phyloP scores from a whole-genome alignment of 257 asterid genomes.

The Fraxinus americana region DNA sequence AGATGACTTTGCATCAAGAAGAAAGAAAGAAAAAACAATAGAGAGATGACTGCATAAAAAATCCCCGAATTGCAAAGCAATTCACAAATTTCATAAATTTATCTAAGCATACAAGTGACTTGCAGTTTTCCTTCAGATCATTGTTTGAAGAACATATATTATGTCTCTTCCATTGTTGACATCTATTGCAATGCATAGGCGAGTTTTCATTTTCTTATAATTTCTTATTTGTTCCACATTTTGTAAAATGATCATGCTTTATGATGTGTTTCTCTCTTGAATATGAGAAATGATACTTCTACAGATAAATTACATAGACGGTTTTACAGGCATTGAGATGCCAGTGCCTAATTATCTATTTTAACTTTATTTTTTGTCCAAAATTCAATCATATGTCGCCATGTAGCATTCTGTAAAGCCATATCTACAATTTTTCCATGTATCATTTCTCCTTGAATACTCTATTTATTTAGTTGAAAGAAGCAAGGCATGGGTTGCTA shows the following conservation, averaged over 20 bases:
- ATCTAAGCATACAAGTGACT: slow-evolving; percentile 4
- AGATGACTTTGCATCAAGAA: background rate
- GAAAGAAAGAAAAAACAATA: background rate
- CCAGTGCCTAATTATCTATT: no score
- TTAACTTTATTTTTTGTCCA: no score
- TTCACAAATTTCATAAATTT: background rate
- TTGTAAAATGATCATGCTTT: slow-evolving; percentile 6
- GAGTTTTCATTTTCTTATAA: no score
- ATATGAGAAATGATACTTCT: no score
- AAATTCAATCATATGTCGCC: no score
- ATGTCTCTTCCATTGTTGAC: no score
- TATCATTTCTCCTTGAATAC: background rate
- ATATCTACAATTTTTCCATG: no score
- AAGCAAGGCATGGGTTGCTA: slow-evolving; percentile 46
- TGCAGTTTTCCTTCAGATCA: slow-evolving; percentile 17
- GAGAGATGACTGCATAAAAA: background rate
- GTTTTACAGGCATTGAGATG: no score
- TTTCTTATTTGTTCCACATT: no score
- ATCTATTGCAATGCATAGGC: no score
- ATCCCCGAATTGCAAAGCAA: slow-evolving; percentile 9
- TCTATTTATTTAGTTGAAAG: slow-evolving; percentile 53
- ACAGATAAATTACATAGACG: no score
- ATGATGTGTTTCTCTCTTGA: background rate
- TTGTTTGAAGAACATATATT: background rate
- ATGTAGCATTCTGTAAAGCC: no score